These are phyloP conservation scores for Polytrichum commune DNA, from an alignment of 225 moss, liverwort and hornwort species.

Conservation along the genomic window DNA sequence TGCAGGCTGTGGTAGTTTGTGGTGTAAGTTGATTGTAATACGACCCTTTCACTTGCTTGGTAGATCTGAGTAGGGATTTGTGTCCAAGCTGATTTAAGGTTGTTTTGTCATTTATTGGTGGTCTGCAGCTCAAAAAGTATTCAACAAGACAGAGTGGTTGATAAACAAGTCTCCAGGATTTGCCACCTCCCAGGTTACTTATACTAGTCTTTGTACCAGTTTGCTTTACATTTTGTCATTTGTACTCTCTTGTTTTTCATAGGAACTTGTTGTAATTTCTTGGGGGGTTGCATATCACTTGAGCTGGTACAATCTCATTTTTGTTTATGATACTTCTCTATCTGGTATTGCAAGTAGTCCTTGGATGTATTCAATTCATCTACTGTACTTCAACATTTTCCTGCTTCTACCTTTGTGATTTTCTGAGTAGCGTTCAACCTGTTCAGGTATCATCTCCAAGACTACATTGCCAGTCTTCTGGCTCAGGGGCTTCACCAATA, in stretches of 20 bases:
- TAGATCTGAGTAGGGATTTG: too few relatives aligned
- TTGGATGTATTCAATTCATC: not conserved
- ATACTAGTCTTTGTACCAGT: too few relatives aligned
- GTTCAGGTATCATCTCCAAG: conserved; percentile 9
- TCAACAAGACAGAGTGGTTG: conserved; percentile 44
- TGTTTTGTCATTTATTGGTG: conserved; percentile 2
- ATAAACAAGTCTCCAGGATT: conserved; percentile 10
- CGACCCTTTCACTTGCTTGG: too few relatives aligned
- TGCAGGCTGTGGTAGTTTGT: too few relatives aligned
- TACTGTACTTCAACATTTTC: too few relatives aligned
- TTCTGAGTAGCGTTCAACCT: too few relatives aligned
- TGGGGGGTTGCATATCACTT: too few relatives aligned
- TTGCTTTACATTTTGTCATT: not conserved
- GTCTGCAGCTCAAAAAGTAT: conserved; percentile 46
- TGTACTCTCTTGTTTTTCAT: not conserved
- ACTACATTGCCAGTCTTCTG: conserved; percentile 7
- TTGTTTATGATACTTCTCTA: not conserved
- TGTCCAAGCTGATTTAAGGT: not conserved
- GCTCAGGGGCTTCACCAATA: conserved; percentile 1
- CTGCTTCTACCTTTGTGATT: too few relatives aligned
- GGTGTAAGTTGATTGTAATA: too few relatives aligned
- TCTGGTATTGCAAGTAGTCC: not conserved
- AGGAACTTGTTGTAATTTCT: too few relatives aligned
- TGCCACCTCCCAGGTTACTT: conserved; percentile 33
- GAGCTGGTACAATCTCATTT: too few relatives aligned